Evolutionary conservation across 352 stramenopile species (phyloP).

Genomic region (Peronosclerospora sorghi): DNA sequence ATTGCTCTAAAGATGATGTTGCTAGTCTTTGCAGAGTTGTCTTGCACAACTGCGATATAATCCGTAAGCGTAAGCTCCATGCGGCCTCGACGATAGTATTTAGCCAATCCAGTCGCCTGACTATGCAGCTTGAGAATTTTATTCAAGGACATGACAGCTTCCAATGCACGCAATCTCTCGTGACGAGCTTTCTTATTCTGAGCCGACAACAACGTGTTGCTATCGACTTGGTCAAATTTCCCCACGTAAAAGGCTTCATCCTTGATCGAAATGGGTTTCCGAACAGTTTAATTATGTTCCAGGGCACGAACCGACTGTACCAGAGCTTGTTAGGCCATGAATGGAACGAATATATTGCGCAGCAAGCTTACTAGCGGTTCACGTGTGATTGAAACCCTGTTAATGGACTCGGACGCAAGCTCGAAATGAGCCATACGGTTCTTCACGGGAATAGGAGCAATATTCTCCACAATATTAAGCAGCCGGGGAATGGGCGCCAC

Average conservation of each 20-base stretch:
- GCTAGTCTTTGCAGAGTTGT: conserved; percentile 26
- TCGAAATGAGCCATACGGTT: conserved; percentile 32
- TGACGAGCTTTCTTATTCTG: conserved; percentile 31
- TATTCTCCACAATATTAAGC: conserved; percentile 42
- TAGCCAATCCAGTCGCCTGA: conserved; percentile 22
- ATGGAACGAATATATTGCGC: conserved; percentile 43
- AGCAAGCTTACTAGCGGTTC: conserved; percentile 37
- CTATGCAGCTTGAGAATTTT: conserved; percentile 40
- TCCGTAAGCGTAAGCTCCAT: conserved; percentile 35
- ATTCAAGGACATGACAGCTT: conserved; percentile 33
- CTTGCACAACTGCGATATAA: conserved; percentile 24
- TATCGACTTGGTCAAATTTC: conserved; percentile 37
- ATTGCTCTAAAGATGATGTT: conserved; percentile 54
- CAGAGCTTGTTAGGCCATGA: conserved; percentile 37
- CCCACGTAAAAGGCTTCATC: conserved; percentile 39
- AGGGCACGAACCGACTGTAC: conserved; percentile 38
- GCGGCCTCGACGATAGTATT: conserved; percentile 31
- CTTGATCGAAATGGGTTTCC: conserved; percentile 27
- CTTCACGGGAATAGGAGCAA: conserved; percentile 36
- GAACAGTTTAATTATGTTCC: conserved; percentile 31
- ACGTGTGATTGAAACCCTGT: conserved; percentile 28
- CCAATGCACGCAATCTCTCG: conserved; percentile 31
- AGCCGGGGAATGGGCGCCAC: conserved; percentile 45
- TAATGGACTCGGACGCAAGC: conserved; percentile 25
- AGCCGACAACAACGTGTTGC: conserved; percentile 26